Conservation (phyloP, 2,329 filamentous ascomycete species). For the Talaromyces pinophilus region DNA sequence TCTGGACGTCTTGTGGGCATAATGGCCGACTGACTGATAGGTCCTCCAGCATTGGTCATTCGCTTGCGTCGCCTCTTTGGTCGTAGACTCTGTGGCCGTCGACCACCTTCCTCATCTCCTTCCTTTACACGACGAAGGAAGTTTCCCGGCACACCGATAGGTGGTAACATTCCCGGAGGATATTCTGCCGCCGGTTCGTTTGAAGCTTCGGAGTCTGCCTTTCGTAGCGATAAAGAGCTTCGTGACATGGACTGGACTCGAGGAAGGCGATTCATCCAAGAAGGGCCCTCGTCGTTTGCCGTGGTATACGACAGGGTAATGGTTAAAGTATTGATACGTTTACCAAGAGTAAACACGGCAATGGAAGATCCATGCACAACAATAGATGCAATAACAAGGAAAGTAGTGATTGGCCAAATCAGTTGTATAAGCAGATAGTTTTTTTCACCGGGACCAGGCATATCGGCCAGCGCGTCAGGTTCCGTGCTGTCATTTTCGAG, state of each 20-base stretch:
- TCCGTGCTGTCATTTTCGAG: constrained; percentile 75
- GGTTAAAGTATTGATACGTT: constrained; percentile 94
- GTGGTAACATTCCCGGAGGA: constrained; percentile 70
- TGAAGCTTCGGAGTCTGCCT: constrained; percentile 67
- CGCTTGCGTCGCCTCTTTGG: constrained; percentile 60
- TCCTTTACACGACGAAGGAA: constrained; percentile 78
- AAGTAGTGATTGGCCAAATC: constrained; percentile 95
- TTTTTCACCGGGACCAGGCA: constrained; percentile 53
- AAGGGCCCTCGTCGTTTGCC: constrained; percentile 81
- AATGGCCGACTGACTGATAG: constrained; percentile 87
- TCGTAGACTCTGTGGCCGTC: constrained; percentile 47
- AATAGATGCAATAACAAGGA: constrained; percentile 92
- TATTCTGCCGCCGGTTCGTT: constrained; percentile 58
- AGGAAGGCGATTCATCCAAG: constrained; percentile 93
- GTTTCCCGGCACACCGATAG: constrained; percentile 69
- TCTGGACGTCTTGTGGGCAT: constrained; percentile 58
- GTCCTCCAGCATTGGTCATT: constrained; percentile 80
- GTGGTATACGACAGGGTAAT: constrained; percentile 95
- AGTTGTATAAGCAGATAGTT: constrained; percentile 74
- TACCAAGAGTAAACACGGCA: constrained; percentile 94
- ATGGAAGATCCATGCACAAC: constrained; percentile 97
- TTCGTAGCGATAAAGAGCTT: constrained; percentile 70
- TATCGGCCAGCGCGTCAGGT: constrained; percentile 66
- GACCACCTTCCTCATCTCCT: constrained; percentile 62
- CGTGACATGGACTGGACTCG: constrained; percentile 79